A percentile compares a stretch with the other conserved stretches of the same genome.
phyloP scores from a whole-genome alignment of 169 alveolate species.

The Babesia bigemina region DNA sequence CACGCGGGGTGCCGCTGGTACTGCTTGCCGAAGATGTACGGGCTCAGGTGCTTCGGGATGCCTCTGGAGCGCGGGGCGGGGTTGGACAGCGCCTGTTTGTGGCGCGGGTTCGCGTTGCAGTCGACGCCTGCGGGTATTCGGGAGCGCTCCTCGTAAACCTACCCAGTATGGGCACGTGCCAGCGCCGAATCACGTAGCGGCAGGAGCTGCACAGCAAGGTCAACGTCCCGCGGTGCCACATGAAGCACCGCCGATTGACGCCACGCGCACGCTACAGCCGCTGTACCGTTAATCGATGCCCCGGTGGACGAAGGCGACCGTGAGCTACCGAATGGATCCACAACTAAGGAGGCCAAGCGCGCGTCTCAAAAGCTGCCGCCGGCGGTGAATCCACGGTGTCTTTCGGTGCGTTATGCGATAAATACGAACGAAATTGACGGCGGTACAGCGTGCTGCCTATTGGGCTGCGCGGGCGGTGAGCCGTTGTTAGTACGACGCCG shows the following conservation, averaged over 20 bases:
- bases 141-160: not conserved
- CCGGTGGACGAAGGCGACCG: not conserved
- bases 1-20: conserved; percentile 80
- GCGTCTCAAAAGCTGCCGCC: not conserved
- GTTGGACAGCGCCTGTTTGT: conserved; percentile 81
- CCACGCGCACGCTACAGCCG: not conserved
- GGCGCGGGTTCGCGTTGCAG: conserved; percentile 87
- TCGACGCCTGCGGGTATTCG: conserved; percentile 75
- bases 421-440: not conserved
- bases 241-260: conserved; percentile 2
- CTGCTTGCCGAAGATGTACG: conserved; percentile 82
- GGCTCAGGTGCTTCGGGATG: conserved; percentile 82
- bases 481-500: not conserved
- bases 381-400: not conserved
- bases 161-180: conserved; percentile 88
- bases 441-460: not conserved
- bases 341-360: not conserved
- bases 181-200: conserved; percentile 82
- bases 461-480: not conserved
- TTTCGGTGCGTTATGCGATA: not conserved
- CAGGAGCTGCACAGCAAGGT: conserved; percentile 84
- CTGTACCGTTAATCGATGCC: not conserved
- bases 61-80: conserved; percentile 87
- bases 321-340: not conserved
- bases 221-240: conserved; percentile 84